Evolutionary conservation across 371 early-diverging fungal species (phyloP), one percentile per base, ranked within the genome.

Genomic region (Entomophthora muscae): DNA sequence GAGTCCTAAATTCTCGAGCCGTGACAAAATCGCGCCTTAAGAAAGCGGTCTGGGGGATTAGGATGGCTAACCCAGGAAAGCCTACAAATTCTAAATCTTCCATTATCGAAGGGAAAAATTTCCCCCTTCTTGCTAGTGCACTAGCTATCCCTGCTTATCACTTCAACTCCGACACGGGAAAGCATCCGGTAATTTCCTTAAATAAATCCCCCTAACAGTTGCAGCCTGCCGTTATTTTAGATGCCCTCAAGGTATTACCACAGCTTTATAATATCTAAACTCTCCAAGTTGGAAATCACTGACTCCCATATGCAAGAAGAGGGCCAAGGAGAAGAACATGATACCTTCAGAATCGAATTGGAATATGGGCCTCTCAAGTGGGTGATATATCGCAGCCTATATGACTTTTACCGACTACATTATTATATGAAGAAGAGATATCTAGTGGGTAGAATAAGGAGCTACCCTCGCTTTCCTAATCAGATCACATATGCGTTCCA

Each of bases 291-390:
- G 30, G 53, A 28, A 57, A 26, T 53, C 24, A 33, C 57, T 21
- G 63, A 29, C 53, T 53, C 61, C 26, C 31, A n/a, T 21, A 30
- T 22, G 0, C 52, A 69, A 65, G 30, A 29, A 64, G 59, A 71
- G 13, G 69, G 71, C 12, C 53, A 69, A 0, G 69, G 65, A 27
- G 54, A 12, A n/a, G 71, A 61, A 28, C 70, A 77, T 65, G 75
- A 75, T 70, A 69, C 78, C 24, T 84, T 83, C 67, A 78, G 86
- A 32, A 79, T 89, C 51, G 86, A 86, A 65, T 68, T 88, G 32
- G 78, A 82, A 63, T 90, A 90, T 65, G 91, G 91, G 17, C 85
- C 85, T 64, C 71, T 83, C 54, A 81, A 83, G 72, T 90, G 90
- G 89, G 80, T 82, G 1, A 81, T 90, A 53, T 70, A 76, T 53